phyloP scores from a whole-genome alignment of 352 stramenopile species.

The Pythium rhizo-oryzae region DNA sequence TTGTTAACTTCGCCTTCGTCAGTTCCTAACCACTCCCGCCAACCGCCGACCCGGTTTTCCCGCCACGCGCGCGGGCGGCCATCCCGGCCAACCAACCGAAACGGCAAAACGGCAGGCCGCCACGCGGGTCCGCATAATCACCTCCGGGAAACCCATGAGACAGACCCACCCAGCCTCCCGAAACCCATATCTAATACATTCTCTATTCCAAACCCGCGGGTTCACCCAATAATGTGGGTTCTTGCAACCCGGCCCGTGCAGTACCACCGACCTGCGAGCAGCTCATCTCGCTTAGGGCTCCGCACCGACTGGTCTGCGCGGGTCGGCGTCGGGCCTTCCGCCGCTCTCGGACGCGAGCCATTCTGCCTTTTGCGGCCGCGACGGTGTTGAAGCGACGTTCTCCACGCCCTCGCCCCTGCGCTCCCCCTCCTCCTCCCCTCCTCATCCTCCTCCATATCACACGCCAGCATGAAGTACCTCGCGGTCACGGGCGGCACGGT shows the following conservation, averaged over 20 bases:
- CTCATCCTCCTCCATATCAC: neutral
- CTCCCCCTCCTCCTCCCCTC: constrained; percentile 3
- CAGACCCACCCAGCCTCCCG: neutral
- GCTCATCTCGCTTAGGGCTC: constrained; percentile 7
- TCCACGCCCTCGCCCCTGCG: constrained; percentile 12
- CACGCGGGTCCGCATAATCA: neutral
- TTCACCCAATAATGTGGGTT: neutral
- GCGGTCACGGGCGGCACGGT: constrained; percentile 98
- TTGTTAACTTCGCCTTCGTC: constrained; percentile 20
- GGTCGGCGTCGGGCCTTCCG: neutral
- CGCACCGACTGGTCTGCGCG: constrained; percentile 10
- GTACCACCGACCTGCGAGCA: constrained; percentile 28
- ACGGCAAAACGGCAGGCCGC: neutral
- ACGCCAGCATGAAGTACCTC: constrained; percentile 95
- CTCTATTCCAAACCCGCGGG: neutral
- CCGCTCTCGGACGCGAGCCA: constrained; percentile 1
- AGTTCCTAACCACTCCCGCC: constrained; percentile 16
- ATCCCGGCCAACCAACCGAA: constrained; percentile 24
- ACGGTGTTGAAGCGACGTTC: constrained; percentile 25
- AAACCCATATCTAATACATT: neutral
- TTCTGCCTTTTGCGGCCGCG: constrained; percentile 25
- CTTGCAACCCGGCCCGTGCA: constrained; percentile 3
- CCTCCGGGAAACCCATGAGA: neutral
- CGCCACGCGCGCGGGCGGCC: constrained; percentile 19
- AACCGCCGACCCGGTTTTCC: constrained; percentile 18